Evolutionary conservation across 192 early-diverging fungal species (phyloP), one percentile per base, ranked within the genome.

Genomic region (Rhizophagus sp.): DNA sequence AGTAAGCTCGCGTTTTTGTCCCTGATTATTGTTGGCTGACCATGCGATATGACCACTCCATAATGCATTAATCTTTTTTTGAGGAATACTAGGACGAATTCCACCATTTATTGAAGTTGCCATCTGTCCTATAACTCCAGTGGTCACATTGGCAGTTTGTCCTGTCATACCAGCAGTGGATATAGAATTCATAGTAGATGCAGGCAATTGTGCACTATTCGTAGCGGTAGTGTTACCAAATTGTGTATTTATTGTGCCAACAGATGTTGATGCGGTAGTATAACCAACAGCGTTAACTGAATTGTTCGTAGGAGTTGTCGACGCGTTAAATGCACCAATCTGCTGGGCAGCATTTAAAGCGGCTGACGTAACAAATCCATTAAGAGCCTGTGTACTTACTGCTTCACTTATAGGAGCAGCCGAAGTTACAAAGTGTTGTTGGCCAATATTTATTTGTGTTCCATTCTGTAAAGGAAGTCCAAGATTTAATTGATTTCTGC

Each of bases 11-110:
- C 68, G 68, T n/a, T 70, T 70, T 70, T 39, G 34, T 22, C 36
- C 36, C 1, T 44, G 39, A n/a, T 22, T 36, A 36, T 36, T n/a
- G 36, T 41, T 70, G 0, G 68, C 15, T 10, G 68, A 70, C 71
- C 71, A 73, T 25, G 25, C 71, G 22, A 73, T 73, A 50, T 50
- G 39, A 27, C 71, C 71, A 73, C 25, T 73, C 71, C 71, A 73
- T 30, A 73, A 50, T 39, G 68, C 68, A 36, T 24, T 44, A 22
- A 70, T n/a, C 6, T 15, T 70, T 39, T 39, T 33, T 22, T 15
- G 17, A 57, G 30, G 36, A n/a, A n/a, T 3, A 34, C 3, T 24
- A 19, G 30, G 68, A 22, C 34, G 19, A 66, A 27, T 33, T 30
- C 30, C 13, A 30, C 64, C 13, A 57, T 57, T 57, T 13, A 66